These are phyloP conservation scores for Penicillium hordei DNA, from an alignment of 2,329 filamentous ascomycete genomes.

Conservation along the genomic window DNA sequence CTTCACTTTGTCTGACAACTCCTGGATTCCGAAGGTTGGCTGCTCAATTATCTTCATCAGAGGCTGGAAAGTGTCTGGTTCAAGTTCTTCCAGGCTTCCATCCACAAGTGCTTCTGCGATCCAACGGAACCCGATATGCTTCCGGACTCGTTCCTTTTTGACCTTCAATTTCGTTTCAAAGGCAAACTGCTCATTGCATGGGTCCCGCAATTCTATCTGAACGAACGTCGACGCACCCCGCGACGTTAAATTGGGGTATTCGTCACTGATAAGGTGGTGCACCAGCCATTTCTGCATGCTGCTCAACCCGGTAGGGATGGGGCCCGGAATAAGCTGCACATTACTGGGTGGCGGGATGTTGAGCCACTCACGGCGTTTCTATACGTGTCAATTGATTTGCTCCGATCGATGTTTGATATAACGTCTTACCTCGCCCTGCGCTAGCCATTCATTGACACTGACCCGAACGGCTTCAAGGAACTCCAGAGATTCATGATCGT, in stretches of 20 bases:
- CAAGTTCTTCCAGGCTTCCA: conserved; percentile 41
- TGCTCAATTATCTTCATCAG: conserved; percentile 22
- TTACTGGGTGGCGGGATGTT: conserved; percentile 45
- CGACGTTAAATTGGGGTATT: conserved; percentile 51
- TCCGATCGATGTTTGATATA: neutral
- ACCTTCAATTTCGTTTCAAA: conserved; percentile 30
- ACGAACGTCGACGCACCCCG: conserved; percentile 41
- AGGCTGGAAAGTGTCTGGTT: conserved; percentile 33
- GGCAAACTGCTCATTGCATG: conserved; percentile 35
- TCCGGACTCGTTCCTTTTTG: conserved; percentile 31
- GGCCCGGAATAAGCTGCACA: conserved; percentile 16
- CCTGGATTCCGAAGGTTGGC: conserved; percentile 22
- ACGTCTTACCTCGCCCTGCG: conserved; percentile 23
- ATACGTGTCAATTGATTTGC: conserved; percentile 2
- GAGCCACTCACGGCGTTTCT: conserved; percentile 39
- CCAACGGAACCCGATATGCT: conserved; percentile 48
- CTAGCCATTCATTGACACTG: conserved; percentile 51
- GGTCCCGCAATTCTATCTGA: conserved; percentile 42
- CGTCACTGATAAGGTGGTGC: conserved; percentile 64
- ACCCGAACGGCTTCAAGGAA: conserved; percentile 51
- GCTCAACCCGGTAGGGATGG: conserved; percentile 44
- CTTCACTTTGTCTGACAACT: conserved; percentile 37
- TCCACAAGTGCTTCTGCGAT: conserved; percentile 48
- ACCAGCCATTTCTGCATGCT: conserved; percentile 65
- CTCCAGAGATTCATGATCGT: conserved; percentile 53